A percentile compares a stretch with the other conserved stretches of the same genome.
These are phyloP conservation scores for Ampelomyces quisqualis DNA, from an alignment of 2,329 filamentous ascomycete genomes.

Conservation along the genomic window DNA sequence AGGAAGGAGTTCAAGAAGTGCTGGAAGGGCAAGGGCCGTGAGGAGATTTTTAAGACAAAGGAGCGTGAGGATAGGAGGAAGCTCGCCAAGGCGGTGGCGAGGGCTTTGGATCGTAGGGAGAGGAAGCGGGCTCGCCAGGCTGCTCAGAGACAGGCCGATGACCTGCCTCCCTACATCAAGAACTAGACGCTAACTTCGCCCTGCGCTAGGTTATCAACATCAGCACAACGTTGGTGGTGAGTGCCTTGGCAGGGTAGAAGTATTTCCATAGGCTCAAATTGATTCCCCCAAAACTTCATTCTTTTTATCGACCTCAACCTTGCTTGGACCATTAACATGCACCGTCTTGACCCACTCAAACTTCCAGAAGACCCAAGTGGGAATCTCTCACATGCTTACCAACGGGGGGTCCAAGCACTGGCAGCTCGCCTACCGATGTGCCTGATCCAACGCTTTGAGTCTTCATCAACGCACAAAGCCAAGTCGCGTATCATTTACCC, in stretches of 20 bases:
- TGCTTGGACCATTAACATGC: no score
- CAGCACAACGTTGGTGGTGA: background rate
- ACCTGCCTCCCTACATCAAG: constrained; percentile 30
- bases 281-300: no score
- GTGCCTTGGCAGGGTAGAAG: background rate
- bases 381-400: no score
- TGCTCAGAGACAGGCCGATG: constrained; percentile 18
- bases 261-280: constrained; percentile 6
- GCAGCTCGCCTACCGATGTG: no score
- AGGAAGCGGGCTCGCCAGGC: constrained; percentile 27
- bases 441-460: no score
- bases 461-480: no score
- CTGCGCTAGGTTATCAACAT: background rate
- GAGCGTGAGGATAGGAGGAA: constrained; percentile 37
- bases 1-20: constrained; percentile 31
- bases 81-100: constrained; percentile 35
- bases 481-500: no score
- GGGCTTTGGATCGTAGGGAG: constrained; percentile 31
- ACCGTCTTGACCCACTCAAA: no score
- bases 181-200: constrained; percentile 7
- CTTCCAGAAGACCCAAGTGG: no score
- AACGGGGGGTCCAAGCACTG: no score
- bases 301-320: no score
- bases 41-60: constrained; percentile 29
- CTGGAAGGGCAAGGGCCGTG: constrained; percentile 33